A percentile compares a stretch with the other conserved stretches of the same genome.
phyloP scores from a whole-genome alignment of 2,329 filamentous ascomycete species.

The Sclerotinia spermophila region DNA sequence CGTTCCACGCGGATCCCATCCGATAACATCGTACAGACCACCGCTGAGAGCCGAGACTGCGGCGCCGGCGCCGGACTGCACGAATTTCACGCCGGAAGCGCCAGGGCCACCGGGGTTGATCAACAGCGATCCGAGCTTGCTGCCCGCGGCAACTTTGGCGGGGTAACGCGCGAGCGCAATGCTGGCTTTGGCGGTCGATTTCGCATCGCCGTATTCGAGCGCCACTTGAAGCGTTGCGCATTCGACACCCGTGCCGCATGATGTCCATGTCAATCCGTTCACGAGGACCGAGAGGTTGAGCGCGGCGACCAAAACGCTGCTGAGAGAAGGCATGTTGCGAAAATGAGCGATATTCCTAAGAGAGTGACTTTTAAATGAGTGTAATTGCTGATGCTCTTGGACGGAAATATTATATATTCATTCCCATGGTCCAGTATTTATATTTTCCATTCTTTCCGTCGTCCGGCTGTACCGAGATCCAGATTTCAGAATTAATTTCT shows the following conservation, averaged over 20 bases:
- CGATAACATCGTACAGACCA: slow-evolving; percentile 25
- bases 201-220: slow-evolving; percentile 17
- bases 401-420: too few relatives aligned
- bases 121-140: background rate
- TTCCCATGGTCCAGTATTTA: background rate
- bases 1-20: slow-evolving; percentile 25
- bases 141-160: background rate
- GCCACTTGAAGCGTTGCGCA: slow-evolving; percentile 20
- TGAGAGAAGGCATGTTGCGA: background rate
- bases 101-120: slow-evolving; percentile 25
- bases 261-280: slow-evolving; percentile 15
- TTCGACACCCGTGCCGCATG: slow-evolving; percentile 18
- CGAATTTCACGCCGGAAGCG: slow-evolving; percentile 19
- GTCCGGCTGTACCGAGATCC: background rate
- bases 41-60: slow-evolving; percentile 19
- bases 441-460: background rate
- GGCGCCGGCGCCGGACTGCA: slow-evolving; percentile 24
- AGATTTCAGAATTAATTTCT: too few relatives aligned
- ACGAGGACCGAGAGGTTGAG: slow-evolving; percentile 6
- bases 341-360: background rate
- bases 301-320: background rate
- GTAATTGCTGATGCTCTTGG: background rate
- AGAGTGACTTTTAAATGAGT: background rate
- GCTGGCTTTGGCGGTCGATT: background rate
- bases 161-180: slow-evolving; percentile 4